phyloP scores from a whole-genome alignment of 2,329 filamentous ascomycete genomes.

The Calonectria henricotiae region DNA sequence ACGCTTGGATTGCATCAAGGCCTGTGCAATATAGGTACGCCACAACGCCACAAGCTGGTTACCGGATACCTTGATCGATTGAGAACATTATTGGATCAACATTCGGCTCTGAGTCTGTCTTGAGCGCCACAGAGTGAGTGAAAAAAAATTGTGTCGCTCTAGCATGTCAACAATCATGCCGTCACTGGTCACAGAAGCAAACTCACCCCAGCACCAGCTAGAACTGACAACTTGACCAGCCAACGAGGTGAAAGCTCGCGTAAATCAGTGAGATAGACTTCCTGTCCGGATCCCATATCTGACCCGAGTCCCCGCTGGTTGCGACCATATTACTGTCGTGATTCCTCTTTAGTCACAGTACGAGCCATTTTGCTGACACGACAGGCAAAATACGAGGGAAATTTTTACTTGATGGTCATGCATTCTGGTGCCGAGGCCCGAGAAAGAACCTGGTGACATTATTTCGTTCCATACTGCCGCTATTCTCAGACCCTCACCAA shows the following conservation, averaged over 20 bases:
- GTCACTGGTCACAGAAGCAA: background rate
- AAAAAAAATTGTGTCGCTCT: background rate
- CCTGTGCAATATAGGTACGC: conserved; percentile 4
- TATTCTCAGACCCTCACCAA: background rate
- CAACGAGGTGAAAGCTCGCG: background rate
- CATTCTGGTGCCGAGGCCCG: background rate
- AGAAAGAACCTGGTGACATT: background rate
- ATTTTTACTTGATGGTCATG: background rate
- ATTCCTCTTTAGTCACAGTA: background rate
- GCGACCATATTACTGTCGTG: background rate
- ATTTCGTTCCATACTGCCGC: background rate
- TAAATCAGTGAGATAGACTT: background rate
- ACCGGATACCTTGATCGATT: conserved; percentile 4
- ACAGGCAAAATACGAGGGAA: background rate
- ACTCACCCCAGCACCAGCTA: conserved; percentile 1
- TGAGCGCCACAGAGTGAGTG: conserved; percentile 2
- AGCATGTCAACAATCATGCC: background rate
- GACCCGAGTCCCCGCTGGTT: background rate
- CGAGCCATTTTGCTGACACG: background rate
- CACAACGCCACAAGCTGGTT: conserved; percentile 33
- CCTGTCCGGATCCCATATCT: background rate
- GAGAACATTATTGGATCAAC: conserved; percentile 4
- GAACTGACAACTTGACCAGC: conserved; percentile 4
- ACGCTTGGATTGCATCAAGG: background rate
- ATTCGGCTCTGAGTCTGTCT: conserved; percentile 13